Evolutionary conservation across 176 grass and related monocot species (phyloP).

Genomic region (Saccharum spontaneum): DNA sequence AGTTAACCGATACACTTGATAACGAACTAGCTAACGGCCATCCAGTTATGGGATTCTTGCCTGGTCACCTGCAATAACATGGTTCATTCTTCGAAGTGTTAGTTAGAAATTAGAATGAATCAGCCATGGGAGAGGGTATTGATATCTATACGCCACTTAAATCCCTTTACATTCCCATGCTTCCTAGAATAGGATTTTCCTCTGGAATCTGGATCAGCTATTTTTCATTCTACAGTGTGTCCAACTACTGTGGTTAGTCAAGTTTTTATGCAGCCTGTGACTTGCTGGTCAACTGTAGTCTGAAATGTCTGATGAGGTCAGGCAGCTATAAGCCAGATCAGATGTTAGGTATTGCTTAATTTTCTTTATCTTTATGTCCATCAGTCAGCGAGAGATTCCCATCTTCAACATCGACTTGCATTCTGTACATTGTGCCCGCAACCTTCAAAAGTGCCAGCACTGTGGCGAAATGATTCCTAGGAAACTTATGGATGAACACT

Average conservation of each 20-base stretch:
- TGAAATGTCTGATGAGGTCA: not conserved
- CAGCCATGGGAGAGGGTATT: not conserved
- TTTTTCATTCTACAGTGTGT: not conserved
- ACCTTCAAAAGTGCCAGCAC: constrained; percentile 69
- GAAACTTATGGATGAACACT: constrained; percentile 70
- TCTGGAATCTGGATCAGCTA: not conserved
- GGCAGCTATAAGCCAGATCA: not conserved
- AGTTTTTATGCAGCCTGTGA: not conserved
- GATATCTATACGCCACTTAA: not conserved
- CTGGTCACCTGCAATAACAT: not conserved
- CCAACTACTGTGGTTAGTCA: not conserved
- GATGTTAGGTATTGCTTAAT: not conserved
- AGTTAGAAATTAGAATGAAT: not conserved
- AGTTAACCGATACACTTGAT: not conserved
- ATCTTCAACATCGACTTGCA: constrained; percentile 69
- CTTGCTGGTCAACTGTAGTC: not conserved
- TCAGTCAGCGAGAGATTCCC: constrained; percentile 68
- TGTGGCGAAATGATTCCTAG: constrained; percentile 75
- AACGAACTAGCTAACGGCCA: not conserved
- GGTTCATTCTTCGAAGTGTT: not conserved
- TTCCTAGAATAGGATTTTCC: not conserved
- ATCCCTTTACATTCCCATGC: not conserved
- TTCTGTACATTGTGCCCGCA: constrained; percentile 68
- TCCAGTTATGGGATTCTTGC: not conserved
- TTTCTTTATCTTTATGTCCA: constrained; percentile 9